These are phyloP conservation scores for Zizania palustris DNA, from an alignment of 202 grass and related monocot species.

Conservation along the genomic window DNA sequence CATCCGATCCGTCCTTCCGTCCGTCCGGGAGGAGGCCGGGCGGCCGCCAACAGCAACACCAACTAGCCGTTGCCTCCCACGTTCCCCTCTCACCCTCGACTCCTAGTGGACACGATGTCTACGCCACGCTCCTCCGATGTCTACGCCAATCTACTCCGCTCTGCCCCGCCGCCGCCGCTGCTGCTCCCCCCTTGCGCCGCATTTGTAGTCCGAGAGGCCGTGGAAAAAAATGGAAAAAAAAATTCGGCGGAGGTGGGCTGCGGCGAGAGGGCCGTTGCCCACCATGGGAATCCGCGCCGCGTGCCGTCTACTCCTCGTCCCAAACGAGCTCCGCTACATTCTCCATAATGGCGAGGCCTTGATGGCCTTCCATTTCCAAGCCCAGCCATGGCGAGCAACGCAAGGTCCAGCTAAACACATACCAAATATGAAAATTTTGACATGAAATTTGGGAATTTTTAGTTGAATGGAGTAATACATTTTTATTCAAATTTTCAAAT, in stretches of 20 bases:
- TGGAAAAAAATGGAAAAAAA: not conserved
- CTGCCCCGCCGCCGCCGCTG: not conserved
- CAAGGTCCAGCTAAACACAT: too few species aligned
- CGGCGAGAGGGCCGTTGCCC: too few species aligned
- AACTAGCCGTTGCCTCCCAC: conserved; percentile 52
- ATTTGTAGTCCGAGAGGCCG: conserved; percentile 46
- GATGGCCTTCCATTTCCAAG: too few species aligned
- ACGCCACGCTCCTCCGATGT: not conserved
- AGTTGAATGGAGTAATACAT: too few species aligned
- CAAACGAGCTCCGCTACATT: too few species aligned
- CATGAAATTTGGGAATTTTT: too few species aligned
- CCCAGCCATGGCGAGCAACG: too few species aligned
- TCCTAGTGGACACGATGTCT: conserved; percentile 11
- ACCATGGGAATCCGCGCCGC: too few species aligned
- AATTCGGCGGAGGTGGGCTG: not conserved
- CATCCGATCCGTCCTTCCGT: conserved; percentile 10
- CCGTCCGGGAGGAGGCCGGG: not conserved
- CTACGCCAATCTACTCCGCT: not conserved
- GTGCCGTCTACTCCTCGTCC: too few species aligned
- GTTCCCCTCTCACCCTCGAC: not conserved
- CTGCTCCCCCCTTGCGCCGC: conserved; percentile 38
- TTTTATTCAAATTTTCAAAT: too few species aligned
- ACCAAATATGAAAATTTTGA: too few species aligned
- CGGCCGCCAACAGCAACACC: not conserved
- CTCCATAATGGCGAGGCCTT: too few species aligned